Base-by-base conservation (phyloP, 1,284 basidiomycete species). In the Papiliotrema nemorosa region DNA sequence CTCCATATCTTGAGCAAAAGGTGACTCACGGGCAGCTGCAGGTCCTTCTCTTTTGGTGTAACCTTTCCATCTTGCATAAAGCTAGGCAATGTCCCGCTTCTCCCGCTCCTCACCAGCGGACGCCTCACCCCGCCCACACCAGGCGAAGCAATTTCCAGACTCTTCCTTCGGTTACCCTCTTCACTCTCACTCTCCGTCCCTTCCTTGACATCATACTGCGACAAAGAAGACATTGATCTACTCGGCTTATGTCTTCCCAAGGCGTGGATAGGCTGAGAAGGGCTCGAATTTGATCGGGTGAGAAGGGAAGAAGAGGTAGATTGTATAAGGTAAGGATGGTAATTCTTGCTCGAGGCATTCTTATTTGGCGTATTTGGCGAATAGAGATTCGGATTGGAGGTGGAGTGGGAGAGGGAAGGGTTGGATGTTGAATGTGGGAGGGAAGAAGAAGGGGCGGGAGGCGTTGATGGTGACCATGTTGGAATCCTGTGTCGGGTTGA, bases 261-360 rank as follows among this genome's bases (percentile, higher is more conserved):
- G 6, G 53, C 44, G 16, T 49, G 29, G 16, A 57, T 21, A 1
- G 64, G 63, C 44, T 63, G 63, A 26, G 58, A 48, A 27, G 66
- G 66, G 1, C 57, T 60, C 12, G 62, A 64, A 29, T 68, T 68
- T 9, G 66, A 62, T 21, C 64, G 53, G 25, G 64, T 64, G 22
- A 68, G 55, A 10, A 64, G 45, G 7, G 64, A 60, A 2, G 66
- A 68, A 1, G 58, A 52, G 6, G 66, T 61, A 1, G 58, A 53
- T 29, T 64, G 64, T 33, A 68, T 68, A 12, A 58, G 35, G 42
- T 68, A 68, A 3, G 66, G 66, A 46, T 68, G 66, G 41, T 59
- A 68, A 38, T 63, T 60, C 24, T 59, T 53, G 21, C 52, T 40
- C 35, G 35, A 37, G 35, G 14, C 9, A n/a, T 37, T 7, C 7